These are phyloP conservation scores for Ophiostoma sp. DNA, from an alignment of 2,329 filamentous ascomycete species.

Conservation along the genomic window DNA sequence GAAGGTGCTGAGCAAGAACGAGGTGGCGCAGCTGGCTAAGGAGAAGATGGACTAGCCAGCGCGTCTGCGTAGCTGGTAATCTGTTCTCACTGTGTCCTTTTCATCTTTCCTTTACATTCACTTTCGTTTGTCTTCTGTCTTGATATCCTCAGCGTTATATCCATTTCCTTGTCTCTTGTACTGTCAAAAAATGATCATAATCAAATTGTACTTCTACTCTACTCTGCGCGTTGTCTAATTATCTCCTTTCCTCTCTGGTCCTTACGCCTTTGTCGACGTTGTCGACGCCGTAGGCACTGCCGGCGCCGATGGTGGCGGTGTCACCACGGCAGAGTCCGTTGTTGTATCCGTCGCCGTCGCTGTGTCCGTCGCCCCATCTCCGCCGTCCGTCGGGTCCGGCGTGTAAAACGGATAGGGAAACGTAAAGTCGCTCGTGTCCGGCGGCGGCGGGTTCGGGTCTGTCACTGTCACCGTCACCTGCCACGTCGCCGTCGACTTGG, in stretches of 20 bases:
- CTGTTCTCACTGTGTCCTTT: neutral
- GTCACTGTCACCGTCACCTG: slow-evolving; percentile 22
- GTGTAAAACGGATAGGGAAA: slow-evolving; percentile 23
- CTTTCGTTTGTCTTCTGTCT: neutral
- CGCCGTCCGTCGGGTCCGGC: neutral
- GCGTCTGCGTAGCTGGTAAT: neutral
- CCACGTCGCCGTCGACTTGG: slow-evolving; percentile 21
- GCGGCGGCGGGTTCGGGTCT: slow-evolving; percentile 26
- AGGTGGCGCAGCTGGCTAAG: slow-evolving; percentile 25
- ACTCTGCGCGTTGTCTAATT: neutral
- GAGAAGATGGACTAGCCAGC: neutral
- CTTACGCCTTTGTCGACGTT: neutral
- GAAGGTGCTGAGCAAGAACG: slow-evolving; percentile 33
- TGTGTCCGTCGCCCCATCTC: neutral
- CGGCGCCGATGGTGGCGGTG: neutral
- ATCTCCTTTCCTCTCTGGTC: neutral
- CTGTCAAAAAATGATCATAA: neutral
- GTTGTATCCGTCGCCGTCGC: neutral
- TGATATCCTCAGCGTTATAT: slow-evolving; percentile 12
- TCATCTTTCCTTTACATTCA: neutral
- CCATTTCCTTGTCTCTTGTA: neutral
- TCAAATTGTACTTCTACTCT: neutral
- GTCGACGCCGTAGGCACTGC: neutral
- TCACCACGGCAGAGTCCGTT: neutral
- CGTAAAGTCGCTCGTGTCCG: slow-evolving; percentile 19